phyloP scores from a whole-genome alignment of 371 early-diverging fungal species.

The Mortierella sp. region DNA sequence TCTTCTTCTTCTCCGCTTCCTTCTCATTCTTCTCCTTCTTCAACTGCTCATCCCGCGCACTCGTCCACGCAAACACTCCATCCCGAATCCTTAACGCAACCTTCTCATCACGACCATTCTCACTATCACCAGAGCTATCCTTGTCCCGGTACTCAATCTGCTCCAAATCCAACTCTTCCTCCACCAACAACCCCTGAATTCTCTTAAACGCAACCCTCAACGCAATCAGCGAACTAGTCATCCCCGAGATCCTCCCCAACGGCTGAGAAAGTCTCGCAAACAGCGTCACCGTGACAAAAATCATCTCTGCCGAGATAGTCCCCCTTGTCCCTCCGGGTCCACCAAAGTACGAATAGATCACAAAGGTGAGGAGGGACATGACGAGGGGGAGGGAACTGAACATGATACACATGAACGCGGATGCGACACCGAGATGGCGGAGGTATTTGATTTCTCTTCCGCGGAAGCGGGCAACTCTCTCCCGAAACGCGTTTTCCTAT shows the following conservation, averaged over 20 bases:
- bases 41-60: constrained; percentile 21
- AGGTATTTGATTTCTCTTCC: constrained; percentile 42
- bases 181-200: constrained; percentile 41
- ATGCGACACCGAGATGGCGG: constrained; percentile 4
- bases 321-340: constrained; percentile 51
- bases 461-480: constrained; percentile 24
- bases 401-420: constrained; percentile 54
- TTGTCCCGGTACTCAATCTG: constrained; percentile 60
- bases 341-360: constrained; percentile 30
- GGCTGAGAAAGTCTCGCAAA: constrained; percentile 35
- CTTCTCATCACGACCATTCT: not conserved
- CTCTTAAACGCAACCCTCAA: constrained; percentile 44
- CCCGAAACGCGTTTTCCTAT: constrained; percentile 59
- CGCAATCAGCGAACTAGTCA: constrained; percentile 27
- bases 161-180: constrained; percentile 41
- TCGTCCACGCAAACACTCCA: constrained; percentile 38
- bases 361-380: constrained; percentile 40
- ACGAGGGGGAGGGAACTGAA: constrained; percentile 49
- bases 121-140: not conserved
- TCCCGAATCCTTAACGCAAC: constrained; percentile 16
- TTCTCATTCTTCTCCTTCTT: constrained; percentile 12
- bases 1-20: not conserved
- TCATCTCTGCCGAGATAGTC: constrained; percentile 34
- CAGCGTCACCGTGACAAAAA: constrained; percentile 50
- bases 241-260: constrained; percentile 25